These are phyloP conservation scores for Colletotrichum australisinense DNA, from an alignment of 2,329 filamentous ascomycete genomes.

Conservation along the genomic window DNA sequence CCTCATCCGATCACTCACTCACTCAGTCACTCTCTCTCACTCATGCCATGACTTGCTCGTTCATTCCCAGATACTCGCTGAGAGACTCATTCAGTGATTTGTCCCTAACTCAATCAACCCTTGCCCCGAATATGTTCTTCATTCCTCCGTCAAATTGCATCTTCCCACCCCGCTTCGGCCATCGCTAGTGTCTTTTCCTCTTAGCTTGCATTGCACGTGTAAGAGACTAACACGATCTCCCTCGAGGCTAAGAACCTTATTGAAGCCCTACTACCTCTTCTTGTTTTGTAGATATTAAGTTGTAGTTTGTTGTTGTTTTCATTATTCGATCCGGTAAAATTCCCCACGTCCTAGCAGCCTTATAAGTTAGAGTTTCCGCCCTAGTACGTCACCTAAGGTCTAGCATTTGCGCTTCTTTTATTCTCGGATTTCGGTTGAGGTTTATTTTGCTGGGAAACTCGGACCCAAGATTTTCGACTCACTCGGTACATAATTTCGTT, in stretches of 20 bases:
- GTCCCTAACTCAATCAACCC: not conserved
- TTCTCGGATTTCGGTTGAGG: not conserved
- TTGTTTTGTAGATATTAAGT: not conserved
- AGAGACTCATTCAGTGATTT: too few relatives aligned
- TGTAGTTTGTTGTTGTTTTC: not conserved
- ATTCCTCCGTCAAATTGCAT: not conserved
- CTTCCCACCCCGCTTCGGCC: not conserved
- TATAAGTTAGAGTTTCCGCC: not conserved
- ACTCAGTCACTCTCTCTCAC: not conserved
- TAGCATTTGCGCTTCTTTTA: not conserved
- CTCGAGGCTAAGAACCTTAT: not conserved
- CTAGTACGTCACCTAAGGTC: not conserved
- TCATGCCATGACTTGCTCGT: not conserved
- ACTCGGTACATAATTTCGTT: not conserved
- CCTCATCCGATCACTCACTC: not conserved
- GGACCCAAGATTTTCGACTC: not conserved
- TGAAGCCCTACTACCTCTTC: not conserved
- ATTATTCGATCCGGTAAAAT: not conserved
- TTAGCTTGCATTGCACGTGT: not conserved
- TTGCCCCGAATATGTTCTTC: not conserved
- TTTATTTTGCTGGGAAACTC: too few relatives aligned
- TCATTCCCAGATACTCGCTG: too few relatives aligned
- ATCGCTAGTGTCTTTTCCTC: not conserved
- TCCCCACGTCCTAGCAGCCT: not conserved
- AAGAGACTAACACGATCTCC: not conserved